A percentile compares a stretch with the other conserved stretches of the same genome.
Conservation (phyloP, 495 filamentous ascomycete species). For the Parmelia sp. region DNA sequence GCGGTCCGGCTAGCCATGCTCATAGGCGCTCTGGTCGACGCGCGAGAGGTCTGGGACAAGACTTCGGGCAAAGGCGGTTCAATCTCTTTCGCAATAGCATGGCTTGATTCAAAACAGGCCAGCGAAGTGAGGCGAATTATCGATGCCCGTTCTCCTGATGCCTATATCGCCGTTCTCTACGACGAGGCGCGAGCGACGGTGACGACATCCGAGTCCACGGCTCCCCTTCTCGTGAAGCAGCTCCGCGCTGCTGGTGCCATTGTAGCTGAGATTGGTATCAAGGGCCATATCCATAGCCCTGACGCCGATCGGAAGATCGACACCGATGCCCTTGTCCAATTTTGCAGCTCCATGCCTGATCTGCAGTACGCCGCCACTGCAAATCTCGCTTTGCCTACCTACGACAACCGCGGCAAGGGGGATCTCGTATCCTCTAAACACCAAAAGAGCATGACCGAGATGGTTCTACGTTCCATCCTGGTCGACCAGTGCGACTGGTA, state of each 20-base stretch:
- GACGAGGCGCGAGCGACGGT: slow-evolving; percentile 24
- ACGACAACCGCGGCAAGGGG: slow-evolving; percentile 20
- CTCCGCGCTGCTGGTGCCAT: slow-evolving; percentile 13
- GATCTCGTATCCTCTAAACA: slow-evolving; percentile 20
- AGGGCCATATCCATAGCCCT: slow-evolving; percentile 15
- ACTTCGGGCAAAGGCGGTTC: slow-evolving; percentile 17
- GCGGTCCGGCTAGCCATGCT: slow-evolving; percentile 38
- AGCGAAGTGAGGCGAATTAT: slow-evolving; percentile 25
- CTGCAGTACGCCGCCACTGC: slow-evolving; percentile 31
- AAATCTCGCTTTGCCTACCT: slow-evolving; percentile 25
- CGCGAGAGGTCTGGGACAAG: slow-evolving; percentile 30
- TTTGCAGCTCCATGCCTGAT: slow-evolving; percentile 24
- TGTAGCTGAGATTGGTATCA: slow-evolving; percentile 14
- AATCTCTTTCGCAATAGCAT: slow-evolving; percentile 28
- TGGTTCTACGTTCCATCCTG: slow-evolving; percentile 32
- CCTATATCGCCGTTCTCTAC: slow-evolving; percentile 20
- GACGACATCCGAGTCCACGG: slow-evolving; percentile 11
- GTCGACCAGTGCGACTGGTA: slow-evolving; percentile 33
- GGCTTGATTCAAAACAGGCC: slow-evolving; percentile 25
- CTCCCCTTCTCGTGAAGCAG: slow-evolving; percentile 14
- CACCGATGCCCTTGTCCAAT: slow-evolving; percentile 20
- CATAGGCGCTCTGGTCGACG: slow-evolving; percentile 40
- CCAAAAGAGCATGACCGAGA: slow-evolving; percentile 26
- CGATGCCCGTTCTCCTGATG: slow-evolving; percentile 14
- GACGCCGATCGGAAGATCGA: slow-evolving; percentile 11